Evolutionary conservation across 495 filamentous ascomycete species (phyloP), one percentile per base, ranked within the genome.

Genomic region (Xylaria venustula): DNA sequence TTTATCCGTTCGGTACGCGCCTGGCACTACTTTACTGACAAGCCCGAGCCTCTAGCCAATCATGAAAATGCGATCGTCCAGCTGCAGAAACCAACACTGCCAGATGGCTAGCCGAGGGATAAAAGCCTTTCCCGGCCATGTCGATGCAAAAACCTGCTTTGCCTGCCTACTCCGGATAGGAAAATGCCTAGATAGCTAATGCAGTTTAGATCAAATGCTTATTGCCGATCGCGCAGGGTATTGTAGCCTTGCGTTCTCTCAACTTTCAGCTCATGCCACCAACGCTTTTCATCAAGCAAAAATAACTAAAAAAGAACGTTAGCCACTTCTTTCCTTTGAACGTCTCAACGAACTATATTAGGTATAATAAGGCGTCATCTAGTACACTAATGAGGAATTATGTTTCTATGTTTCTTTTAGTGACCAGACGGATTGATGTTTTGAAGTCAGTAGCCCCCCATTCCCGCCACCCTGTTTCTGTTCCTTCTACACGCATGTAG

Each of bases 21-120:
- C 37, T 11, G 37, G 30, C 30, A 41, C 50, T n/a, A n/a, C n/a
- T 25, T 23, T 54, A 54, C 51, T 40, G 45, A n/a, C 37, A 34
- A 17, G 42, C 32, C 32, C 14, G 15, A 50, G 55, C 6, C 22
- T 15, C n/a, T 34, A 42, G 56, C 56, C 56, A 59, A 59, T 59
- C 56, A 59, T 41, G 26, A 14, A 50, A 50, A 59, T 32, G 56
- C 23, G 56, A 51, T 59, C 56, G 45, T 41, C 56, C 19, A 51
- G 47, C 56, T 51, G 51, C 51, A 41, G 34, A 54, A 54, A 28
- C 36, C 25, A 37, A 36, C 51, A 30, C 23, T 12, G 37, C 15
- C 42, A 15, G 51, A 54, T 54, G 51, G 51, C 36, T 54, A 28
- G 36, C 51, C 51, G 51, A 26, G 51, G 51, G 51, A 41, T 54